Base-by-base conservation (phyloP, 441 rosid species). In the Gossypium armourianum region DNA sequence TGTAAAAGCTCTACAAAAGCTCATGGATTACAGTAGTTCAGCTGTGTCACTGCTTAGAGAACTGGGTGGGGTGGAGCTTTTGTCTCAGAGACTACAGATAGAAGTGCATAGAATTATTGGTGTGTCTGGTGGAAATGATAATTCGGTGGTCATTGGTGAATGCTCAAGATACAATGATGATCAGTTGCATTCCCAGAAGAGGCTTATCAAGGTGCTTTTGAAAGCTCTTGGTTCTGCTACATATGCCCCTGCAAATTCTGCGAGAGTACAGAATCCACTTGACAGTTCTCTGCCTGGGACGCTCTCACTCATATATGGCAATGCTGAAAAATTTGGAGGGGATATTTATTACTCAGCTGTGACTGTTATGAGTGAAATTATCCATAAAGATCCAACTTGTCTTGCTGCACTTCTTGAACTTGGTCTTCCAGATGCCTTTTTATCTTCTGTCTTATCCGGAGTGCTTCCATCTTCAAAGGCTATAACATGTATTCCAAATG, bases 181-280 rank as follows among this genome's bases (percentile, higher is more conserved):
- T 75, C 86, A 80, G 68, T 66, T 86, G 74, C 81, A 71, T 65
- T 82, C 86, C 2, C 96, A 92, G 80, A 95, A 92, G 89, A 88
- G 99, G 84, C 95, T 92, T 73, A 87, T 95, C 71, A 92, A 89
- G 84, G 93, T 90, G 76, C 84, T 91, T 68, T 75, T 92, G 82
- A 95, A 92, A 88, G 96, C 93, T 16, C 93, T 95, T 69, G 99
- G 98, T 32, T 95, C 98, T 79, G 95, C 99, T 60, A 90, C 97
- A n/a, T 89, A 86, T 82, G 80, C 93, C 66, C 92, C 96, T 60
- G 76, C 98, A 52, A 86, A 87, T 78, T 81, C 89, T 70, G 77
- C 83, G 40, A 84, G 97, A 77, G 79, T 91, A 15, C 87, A 83
- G 60, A 88, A 83, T 62, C 87, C 95, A 55, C 88, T 89, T 61